Percentiles rank a stretch among this genome's conserved stretches.
These are phyloP conservation scores for Picochlorum costavermella DNA, from an alignment of 139 green algal species.

Conservation along the genomic window DNA sequence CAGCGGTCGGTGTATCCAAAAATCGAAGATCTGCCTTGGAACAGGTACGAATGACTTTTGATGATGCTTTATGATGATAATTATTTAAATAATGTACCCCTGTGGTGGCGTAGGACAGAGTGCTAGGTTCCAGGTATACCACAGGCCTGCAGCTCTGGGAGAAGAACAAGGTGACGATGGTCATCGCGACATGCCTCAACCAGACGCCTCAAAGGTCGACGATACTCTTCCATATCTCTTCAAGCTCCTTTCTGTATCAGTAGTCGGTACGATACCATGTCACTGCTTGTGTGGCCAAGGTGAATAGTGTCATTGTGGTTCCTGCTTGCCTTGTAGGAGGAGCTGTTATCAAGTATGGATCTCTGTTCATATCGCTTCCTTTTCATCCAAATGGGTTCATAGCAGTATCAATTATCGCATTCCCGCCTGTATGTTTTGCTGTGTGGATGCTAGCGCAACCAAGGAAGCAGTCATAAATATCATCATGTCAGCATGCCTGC, in stretches of 20 bases:
- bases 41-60: too few relatives aligned
- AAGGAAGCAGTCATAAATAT: neutral
- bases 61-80: too few relatives aligned
- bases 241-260: slow-evolving; percentile 25
- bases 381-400: slow-evolving; percentile 37
- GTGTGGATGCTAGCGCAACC: slow-evolving; percentile 14
- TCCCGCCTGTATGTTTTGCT: slow-evolving; percentile 27
- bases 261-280: slow-evolving; percentile 1
- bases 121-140: too few relatives aligned
- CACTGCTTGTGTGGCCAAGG: neutral
- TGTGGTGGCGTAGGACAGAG: too few relatives aligned
- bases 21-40: too few relatives aligned
- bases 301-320: neutral
- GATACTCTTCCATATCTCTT: slow-evolving; percentile 23
- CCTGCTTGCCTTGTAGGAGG: slow-evolving; percentile 18
- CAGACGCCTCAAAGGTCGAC: neutral
- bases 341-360: slow-evolving; percentile 57
- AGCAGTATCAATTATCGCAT: slow-evolving; percentile 32
- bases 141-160: too few relatives aligned
- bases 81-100: neutral
- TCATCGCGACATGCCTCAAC: too few relatives aligned
- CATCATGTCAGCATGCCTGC: neutral
- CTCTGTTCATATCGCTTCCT: slow-evolving; percentile 30
- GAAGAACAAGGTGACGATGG: too few relatives aligned
- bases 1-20: neutral